Percentiles rank a stretch among this genome's conserved stretches.
Conservation (phyloP, 108 stramenopile genomes). For the Stephanodiscus triporus region DNA sequence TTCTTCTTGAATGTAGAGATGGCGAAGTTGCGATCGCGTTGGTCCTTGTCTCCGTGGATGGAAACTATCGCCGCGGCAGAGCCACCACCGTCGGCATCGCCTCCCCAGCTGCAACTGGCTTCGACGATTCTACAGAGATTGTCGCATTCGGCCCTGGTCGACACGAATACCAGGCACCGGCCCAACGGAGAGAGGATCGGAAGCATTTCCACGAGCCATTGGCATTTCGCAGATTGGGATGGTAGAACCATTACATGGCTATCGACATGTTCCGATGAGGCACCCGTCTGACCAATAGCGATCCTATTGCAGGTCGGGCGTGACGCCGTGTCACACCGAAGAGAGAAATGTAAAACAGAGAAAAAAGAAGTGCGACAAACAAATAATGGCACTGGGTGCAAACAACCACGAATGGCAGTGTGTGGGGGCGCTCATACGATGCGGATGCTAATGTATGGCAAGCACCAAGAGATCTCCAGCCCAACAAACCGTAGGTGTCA, state of each 20-base stretch:
- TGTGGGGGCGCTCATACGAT: no score
- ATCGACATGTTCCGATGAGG: conserved; percentile 70
- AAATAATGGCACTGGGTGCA: conserved; percentile 1
- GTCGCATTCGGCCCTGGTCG: conserved; percentile 77
- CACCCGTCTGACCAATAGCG: conserved; percentile 76
- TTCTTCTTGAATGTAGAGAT: conserved; percentile 87
- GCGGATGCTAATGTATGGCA: no score
- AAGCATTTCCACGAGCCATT: conserved; percentile 74
- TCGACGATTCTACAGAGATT: conserved; percentile 50
- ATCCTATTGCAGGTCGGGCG: conserved; percentile 29
- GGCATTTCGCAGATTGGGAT: conserved; percentile 53
- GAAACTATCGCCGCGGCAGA: conserved; percentile 61
- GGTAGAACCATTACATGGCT: conserved; percentile 85
- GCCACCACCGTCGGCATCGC: background rate
- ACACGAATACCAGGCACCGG: conserved; percentile 81
- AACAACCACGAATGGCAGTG: no score
- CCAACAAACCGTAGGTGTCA: no score
- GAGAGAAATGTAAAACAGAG: conserved; percentile 9
- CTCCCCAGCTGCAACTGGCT: background rate
- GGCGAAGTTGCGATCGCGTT: conserved; percentile 90
- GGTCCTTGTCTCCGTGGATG: conserved; percentile 97
- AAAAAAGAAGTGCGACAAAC: conserved; percentile 44
- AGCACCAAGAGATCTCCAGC: no score
- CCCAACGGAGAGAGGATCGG: conserved; percentile 65
- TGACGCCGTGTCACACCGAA: background rate